Percentiles rank a stretch among this genome's conserved stretches.
Conservation (phyloP, 805 yeast genomes). For the Candida namnaoensis region DNA sequence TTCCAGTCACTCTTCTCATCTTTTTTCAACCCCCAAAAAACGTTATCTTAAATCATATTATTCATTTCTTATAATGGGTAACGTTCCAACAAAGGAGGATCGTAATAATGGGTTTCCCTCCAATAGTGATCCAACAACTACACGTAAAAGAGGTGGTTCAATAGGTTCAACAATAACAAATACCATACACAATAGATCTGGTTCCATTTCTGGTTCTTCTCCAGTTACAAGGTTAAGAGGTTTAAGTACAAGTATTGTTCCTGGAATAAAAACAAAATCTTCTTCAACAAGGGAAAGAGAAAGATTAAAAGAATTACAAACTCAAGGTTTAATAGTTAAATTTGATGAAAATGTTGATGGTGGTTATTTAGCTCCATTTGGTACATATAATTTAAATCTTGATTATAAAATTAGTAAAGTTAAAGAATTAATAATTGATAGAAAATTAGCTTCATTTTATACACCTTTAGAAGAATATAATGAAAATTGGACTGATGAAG, state of each 20-base stretch:
- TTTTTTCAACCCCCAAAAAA: too few relatives aligned
- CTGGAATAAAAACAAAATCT: slow-evolving; percentile 6
- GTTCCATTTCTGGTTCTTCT: slow-evolving; percentile 2
- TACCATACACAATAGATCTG: slow-evolving; percentile 2
- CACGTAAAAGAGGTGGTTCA: slow-evolving; percentile 10
- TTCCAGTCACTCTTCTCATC: too few relatives aligned
- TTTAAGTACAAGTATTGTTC: background rate
- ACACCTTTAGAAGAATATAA: slow-evolving; percentile 82
- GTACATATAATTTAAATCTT: slow-evolving; percentile 66
- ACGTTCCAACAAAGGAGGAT: slow-evolving; percentile 36
- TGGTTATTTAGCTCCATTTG: slow-evolving; percentile 87
- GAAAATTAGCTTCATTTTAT: slow-evolving; percentile 83
- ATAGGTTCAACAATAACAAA: slow-evolving; percentile 6
- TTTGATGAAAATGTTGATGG: slow-evolving; percentile 81
- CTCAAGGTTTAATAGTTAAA: slow-evolving; percentile 47
- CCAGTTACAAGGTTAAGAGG: slow-evolving; percentile 1
- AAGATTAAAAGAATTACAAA: slow-evolving; percentile 41
- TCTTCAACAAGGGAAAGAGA: slow-evolving; percentile 48
- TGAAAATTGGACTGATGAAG: slow-evolving; percentile 60
- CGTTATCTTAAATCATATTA: too few relatives aligned
- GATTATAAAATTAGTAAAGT: slow-evolving; percentile 73
- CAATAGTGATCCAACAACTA: background rate
- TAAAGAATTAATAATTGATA: slow-evolving; percentile 54
- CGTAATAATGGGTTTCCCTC: slow-evolving; percentile 8
- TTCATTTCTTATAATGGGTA: slow-evolving; percentile 27